These are phyloP conservation scores for Hemisphaericaspora xylofermentans DNA, from an alignment of 1,139 yeast genomes.

Conservation along the genomic window DNA sequence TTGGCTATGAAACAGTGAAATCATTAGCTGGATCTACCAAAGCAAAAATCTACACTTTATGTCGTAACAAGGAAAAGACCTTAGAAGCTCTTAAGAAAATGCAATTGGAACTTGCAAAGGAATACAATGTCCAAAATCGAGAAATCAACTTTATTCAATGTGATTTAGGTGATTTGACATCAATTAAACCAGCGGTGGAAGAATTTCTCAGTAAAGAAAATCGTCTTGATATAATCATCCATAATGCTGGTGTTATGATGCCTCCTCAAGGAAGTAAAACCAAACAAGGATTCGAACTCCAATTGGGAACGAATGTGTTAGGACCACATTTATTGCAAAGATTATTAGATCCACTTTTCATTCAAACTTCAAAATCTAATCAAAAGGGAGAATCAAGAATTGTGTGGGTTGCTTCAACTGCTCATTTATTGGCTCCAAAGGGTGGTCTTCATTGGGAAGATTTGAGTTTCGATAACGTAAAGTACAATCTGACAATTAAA, in stretches of 20 bases:
- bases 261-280: conserved; percentile 31
- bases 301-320: conserved; percentile 46
- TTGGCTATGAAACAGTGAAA: conserved; percentile 32
- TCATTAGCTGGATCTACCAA: conserved; percentile 36
- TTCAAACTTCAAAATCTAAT: conserved; percentile 26
- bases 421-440: conserved; percentile 35
- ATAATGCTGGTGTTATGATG: conserved; percentile 52
- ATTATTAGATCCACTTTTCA: conserved; percentile 41
- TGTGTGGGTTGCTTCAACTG: conserved; percentile 48
- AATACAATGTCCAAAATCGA: conserved; percentile 11
- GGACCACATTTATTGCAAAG: conserved; percentile 51
- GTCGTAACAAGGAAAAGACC: conserved; percentile 19
- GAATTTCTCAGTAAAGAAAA: conserved; percentile 23
- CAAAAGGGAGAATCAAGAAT: conserved; percentile 30
- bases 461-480: conserved; percentile 19
- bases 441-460: conserved; percentile 45
- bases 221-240: conserved; percentile 42
- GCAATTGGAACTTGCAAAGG: conserved; percentile 17
- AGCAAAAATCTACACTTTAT: conserved; percentile 28
- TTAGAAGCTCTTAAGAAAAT: conserved; percentile 30
- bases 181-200: conserved; percentile 41
- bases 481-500: not conserved
- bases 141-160: conserved; percentile 22
- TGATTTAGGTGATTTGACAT: conserved; percentile 46
- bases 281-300: conserved; percentile 14